phyloP scores from a whole-genome alignment of 345 rosid genomes.

The Abelmoschus esculentus region DNA sequence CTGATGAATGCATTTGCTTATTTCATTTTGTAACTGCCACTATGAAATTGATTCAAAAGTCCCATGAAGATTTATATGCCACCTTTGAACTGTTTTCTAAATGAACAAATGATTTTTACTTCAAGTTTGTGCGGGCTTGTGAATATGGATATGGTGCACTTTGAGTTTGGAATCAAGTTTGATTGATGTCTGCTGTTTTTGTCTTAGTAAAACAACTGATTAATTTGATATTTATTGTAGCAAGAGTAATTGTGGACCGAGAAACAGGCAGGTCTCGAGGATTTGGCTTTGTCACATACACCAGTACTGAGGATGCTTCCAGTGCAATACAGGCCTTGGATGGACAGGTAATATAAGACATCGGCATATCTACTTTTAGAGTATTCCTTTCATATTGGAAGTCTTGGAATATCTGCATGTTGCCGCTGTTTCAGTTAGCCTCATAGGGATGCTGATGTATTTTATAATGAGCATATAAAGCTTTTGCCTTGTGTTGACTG shows the following conservation, averaged over 20 bases:
- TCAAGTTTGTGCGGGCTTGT: too few species aligned
- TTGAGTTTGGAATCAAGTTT: not conserved
- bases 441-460: not conserved
- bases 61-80: too few species aligned
- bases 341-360: conserved; percentile 55
- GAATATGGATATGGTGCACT: too few species aligned
- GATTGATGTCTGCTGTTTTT: not conserved
- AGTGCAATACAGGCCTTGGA: conserved; percentile 91
- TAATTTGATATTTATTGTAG: conserved; percentile 29
- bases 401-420: not conserved
- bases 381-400: not conserved
- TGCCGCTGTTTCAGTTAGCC: not conserved
- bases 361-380: not conserved
- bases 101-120: too few species aligned
- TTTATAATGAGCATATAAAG: not conserved
- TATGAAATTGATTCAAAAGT: not conserved
- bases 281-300: conserved; percentile 74
- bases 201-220: conserved; percentile 5
- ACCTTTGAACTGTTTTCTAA: too few species aligned
- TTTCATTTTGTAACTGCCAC: not conserved
- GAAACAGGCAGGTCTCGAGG: conserved; percentile 92
- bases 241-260: conserved; percentile 77
- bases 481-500: too few species aligned
- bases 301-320: conserved; percentile 62
- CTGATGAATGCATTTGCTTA: not conserved